Evolutionary conservation across 75 land plant species (phyloP).

Genomic region (Sequoiadendron giganteum): DNA sequence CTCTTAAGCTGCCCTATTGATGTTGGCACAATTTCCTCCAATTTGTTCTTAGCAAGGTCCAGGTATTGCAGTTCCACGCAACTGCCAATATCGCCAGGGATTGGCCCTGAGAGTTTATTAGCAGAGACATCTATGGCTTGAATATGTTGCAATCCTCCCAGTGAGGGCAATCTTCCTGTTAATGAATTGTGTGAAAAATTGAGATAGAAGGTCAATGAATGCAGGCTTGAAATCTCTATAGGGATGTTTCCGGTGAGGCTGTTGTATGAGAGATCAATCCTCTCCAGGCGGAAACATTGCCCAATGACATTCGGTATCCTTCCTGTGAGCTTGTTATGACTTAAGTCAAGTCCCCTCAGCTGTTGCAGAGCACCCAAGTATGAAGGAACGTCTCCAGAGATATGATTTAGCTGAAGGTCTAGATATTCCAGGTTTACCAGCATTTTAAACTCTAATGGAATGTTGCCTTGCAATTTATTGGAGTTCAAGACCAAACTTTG

Average conservation of each 20-base stretch:
- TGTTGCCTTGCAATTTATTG: conserved; percentile 20
- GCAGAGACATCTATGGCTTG: no score
- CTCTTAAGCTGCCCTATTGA: no score
- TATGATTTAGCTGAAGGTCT: neutral
- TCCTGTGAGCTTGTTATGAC: conserved; percentile 31
- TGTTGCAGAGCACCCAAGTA: neutral
- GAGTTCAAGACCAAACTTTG: conserved; percentile 5
- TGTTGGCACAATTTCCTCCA: no score
- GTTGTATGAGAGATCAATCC: neutral
- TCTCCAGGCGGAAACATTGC: neutral
- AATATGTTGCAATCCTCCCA: no score
- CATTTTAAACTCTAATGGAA: conserved; percentile 24
- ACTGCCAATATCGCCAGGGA: no score
- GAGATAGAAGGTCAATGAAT: conserved; percentile 34
- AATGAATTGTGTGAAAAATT: conserved; percentile 16
- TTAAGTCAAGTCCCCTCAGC: neutral
- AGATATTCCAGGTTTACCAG: neutral
- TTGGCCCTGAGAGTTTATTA: no score
- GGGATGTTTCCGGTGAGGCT: conserved; percentile 6
- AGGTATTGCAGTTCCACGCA: no score
- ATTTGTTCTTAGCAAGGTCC: no score
- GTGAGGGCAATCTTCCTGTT: no score
- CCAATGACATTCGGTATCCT: conserved; percentile 15
- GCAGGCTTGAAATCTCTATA: conserved; percentile 26
- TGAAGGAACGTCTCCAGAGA: neutral